phyloP scores from a whole-genome alignment of 768 basidiomycete species.

The Russula griseocarnosa region DNA sequence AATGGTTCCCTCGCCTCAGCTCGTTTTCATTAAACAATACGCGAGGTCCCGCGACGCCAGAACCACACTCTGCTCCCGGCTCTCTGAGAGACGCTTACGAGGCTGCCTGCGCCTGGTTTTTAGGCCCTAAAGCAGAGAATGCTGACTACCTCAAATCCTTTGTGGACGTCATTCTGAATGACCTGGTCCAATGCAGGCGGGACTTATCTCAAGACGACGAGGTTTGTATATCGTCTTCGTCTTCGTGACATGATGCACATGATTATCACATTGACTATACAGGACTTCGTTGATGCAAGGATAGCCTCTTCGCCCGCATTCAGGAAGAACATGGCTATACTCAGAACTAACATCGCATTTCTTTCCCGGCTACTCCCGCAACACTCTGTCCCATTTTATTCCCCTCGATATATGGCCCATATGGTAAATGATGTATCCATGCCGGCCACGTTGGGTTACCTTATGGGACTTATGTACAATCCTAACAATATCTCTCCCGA shows the following conservation, averaged over 20 bases:
- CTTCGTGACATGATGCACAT: too few relatives aligned
- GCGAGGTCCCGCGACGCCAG: not conserved
- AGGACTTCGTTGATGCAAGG: constrained; percentile 31
- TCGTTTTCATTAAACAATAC: too few relatives aligned
- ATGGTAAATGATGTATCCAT: constrained; percentile 39
- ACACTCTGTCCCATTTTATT: constrained; percentile 40
- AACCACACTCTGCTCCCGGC: not conserved
- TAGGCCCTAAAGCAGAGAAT: constrained; percentile 42
- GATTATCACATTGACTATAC: not conserved
- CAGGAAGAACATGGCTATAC: constrained; percentile 29
- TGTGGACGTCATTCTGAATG: constrained; percentile 32
- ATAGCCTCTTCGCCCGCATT: constrained; percentile 29
- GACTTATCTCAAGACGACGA: constrained; percentile 36
- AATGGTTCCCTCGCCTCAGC: too few relatives aligned
- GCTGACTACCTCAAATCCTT: constrained; percentile 31
- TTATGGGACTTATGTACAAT: constrained; percentile 36
- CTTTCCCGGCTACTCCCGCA: constrained; percentile 31
- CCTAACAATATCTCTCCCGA: constrained; percentile 46
- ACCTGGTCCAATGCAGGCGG: constrained; percentile 30
- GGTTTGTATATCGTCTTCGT: constrained; percentile 24
- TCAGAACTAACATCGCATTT: constrained; percentile 27
- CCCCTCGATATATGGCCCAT: constrained; percentile 41
- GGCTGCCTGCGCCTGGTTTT: constrained; percentile 38
- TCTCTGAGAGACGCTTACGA: constrained; percentile 26
- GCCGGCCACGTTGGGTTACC: constrained; percentile 31